Base-by-base conservation (phyloP, 495 filamentous ascomycete species). In the Chaetomium cochliodes region DNA sequence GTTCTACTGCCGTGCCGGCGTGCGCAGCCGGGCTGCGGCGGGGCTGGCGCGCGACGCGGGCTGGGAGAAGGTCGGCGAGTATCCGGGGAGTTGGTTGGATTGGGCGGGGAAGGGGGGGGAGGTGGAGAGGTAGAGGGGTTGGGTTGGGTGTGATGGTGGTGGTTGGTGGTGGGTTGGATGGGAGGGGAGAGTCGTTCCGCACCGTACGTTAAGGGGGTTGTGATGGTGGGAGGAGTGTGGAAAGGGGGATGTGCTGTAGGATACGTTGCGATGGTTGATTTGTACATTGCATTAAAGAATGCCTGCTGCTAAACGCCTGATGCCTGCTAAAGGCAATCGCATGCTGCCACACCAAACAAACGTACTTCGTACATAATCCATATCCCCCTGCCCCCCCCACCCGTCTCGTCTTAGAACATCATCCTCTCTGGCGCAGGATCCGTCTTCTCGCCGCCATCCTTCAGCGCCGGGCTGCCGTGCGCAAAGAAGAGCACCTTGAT, bases 401-500 rank as follows among this genome's bases (percentile, higher is more conserved):
- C 52, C 41, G 3, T 20, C 39, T 20, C 25, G 52, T 30, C 30
- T 33, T 69, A 77, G 41, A 77, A 75, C 42, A 79, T 63, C 49
- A 79, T 63, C 49, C 65, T 58, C 25, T 62, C 58, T 58, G 44
- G 61, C 15, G 55, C 23, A 39, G 53, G 60, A 16, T 20, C 65
- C 51, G 53, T 62, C 58, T 67, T 57, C 39, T 68, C 69, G 18
- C 39, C 47, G 54, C 62, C 71, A 63, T 82, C 83, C 70, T 85
- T 83, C 26, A 82, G 80, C 37, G 82, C 85, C 5, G 87, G 87
- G 76, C 89, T 91, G 44, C 81, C 87, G 58, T 90, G 85, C 77
- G 93, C 93, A 79, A 98, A 98, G 84, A 98, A 98, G 16, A 96
- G 78, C 63, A 97, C 85, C 82, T 97, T 97, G 76, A 98, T 98